Conservation (phyloP, 163 green algal genomes). For the Trebouxia gelatinosa region DNA sequence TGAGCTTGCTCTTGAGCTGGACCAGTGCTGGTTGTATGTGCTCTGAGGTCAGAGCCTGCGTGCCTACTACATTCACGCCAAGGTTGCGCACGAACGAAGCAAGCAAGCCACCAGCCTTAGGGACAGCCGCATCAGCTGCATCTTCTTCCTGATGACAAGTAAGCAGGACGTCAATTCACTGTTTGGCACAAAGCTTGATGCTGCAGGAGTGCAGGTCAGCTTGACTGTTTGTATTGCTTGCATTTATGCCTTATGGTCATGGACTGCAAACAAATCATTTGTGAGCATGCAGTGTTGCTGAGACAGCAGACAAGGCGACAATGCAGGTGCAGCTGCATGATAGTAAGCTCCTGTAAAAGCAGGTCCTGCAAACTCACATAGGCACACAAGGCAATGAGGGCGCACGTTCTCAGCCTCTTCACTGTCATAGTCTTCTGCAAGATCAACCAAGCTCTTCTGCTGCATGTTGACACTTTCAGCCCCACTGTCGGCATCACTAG, state of each 20-base stretch:
- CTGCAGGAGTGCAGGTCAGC: too few species aligned
- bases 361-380: too few species aligned
- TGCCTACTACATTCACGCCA: conserved; percentile 84
- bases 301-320: background rate
- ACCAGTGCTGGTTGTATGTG: conserved; percentile 86
- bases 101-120: conserved; percentile 61
- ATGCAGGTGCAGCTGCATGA: too few species aligned
- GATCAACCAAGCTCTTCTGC: conserved; percentile 64
- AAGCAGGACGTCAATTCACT: conserved; percentile 43
- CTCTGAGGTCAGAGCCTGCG: conserved; percentile 65
- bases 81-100: conserved; percentile 73
- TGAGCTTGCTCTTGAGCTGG: conserved; percentile 91
- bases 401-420: background rate
- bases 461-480: conserved; percentile 22
- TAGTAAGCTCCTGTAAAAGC: background rate
- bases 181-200: conserved; percentile 7
- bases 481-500: conserved; percentile 10
- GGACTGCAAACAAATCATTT: too few species aligned
- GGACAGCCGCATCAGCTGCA: background rate
- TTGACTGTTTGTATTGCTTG: too few species aligned
- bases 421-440: conserved; percentile 50
- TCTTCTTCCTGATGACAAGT: conserved; percentile 25
- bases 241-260: too few species aligned
- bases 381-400: too few species aligned
- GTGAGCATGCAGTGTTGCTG: background rate